Evolutionary conservation across 371 early-diverging fungal species (phyloP).

Genomic region (Mucor ambiguus): DNA sequence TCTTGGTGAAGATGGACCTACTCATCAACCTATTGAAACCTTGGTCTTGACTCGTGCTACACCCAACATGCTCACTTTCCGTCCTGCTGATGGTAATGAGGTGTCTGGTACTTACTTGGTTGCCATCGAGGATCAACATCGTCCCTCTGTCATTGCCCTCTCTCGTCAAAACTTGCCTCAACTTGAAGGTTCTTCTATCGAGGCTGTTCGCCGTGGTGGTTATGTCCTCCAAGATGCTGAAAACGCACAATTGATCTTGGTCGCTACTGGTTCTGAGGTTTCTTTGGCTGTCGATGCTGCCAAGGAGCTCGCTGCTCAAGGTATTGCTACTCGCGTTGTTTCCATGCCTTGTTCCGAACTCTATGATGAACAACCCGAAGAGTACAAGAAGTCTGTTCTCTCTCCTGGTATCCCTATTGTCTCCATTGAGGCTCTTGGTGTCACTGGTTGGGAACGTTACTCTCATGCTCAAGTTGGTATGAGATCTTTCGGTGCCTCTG

Average conservation of each 20-base stretch:
- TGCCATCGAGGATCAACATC: conserved; percentile 70
- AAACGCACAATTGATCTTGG: conserved; percentile 66
- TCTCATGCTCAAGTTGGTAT: conserved; percentile 94
- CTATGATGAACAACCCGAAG: conserved; percentile 90
- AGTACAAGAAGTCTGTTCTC: conserved; percentile 88
- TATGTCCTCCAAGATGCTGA: conserved; percentile 74
- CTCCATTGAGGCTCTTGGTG: conserved; percentile 93
- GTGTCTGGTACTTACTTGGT: conserved; percentile 88
- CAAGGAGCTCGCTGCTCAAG: conserved; percentile 63
- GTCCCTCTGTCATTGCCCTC: conserved; percentile 90
- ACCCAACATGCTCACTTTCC: conserved; percentile 88
- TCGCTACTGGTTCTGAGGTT: conserved; percentile 98
- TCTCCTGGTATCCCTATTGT: conserved; percentile 78
- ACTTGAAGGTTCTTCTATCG: conserved; percentile 81
- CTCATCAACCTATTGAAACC: conserved; percentile 99
- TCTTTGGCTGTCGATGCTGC: conserved; percentile 87
- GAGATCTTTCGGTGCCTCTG: conserved; percentile 95
- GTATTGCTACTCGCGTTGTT: conserved; percentile 81
- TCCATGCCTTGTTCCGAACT: conserved; percentile 96
- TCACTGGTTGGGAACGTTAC: conserved; percentile 96
- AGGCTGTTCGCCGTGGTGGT: conserved; percentile 79
- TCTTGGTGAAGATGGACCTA: conserved; percentile 98
- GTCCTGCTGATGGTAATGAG: conserved; percentile 98
- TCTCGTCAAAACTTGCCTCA: conserved; percentile 97
- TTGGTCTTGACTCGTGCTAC: conserved; percentile 92